Base-by-base conservation (phyloP, 805 yeast genomes). In the Suhomyces sp. region DNA sequence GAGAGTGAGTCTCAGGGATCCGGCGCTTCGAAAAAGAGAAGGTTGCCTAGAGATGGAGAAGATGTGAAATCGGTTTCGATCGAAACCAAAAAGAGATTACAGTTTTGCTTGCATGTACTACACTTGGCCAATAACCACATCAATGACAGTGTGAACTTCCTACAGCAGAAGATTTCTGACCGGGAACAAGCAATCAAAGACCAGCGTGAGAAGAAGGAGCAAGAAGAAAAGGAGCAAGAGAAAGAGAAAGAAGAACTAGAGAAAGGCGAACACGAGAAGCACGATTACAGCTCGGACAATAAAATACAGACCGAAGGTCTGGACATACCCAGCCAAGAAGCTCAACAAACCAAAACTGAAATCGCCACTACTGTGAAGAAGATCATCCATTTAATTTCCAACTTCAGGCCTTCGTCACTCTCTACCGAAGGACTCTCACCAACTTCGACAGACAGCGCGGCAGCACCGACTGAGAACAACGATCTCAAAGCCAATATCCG, bases 301-400 rank as follows among this genome's bases (percentile, higher is more conserved):
- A 64, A 53, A 44, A 53, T 54, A 8, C 62, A 60, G 55, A 38
- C 42, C 4, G 42, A 38, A 19, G 42, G 42, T 38, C 67, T 57
- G 45, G 62, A 56, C 7, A 29, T 42, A 6, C 44, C 51, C 6
- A 47, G 62, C 26, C 62, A 63, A 40, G 57, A 59, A 22, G 64
- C 70, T 1, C 71, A 69, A 51, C 68, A 83, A 45, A 79, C 92
- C 35, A 87, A 89, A 57, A 81, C 85, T 58, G 99, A 93, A 59
- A 90, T 93, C 35, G 86, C 92, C 7, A 81, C 88, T 0, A 94
- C 97, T 0, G 92, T 94, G 24, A 89, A 90, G 66, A 93, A 90
- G 65, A 90, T 91, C 46, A 91, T 92, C 35, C 83, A 85, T 41
- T 83, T 93, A 38, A 88, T 94, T 9, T 89, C 97, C 3, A 88